Evolutionary conservation across 2,329 filamentous ascomycete genomes (phyloP).

Genomic region (Colletotrichum lindemuthianum): DNA sequence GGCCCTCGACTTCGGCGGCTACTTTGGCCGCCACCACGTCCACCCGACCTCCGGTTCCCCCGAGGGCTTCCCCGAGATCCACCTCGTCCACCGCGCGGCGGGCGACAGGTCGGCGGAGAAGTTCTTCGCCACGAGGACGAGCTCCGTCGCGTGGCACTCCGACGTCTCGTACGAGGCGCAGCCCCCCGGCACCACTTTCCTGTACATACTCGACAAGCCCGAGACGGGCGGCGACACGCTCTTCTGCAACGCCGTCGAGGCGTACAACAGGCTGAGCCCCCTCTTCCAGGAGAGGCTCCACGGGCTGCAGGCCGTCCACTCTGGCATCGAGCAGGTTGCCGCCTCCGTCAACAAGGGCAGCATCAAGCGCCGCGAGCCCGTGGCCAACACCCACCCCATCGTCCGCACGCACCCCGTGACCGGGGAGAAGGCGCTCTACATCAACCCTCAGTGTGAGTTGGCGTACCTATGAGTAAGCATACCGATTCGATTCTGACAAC

Average conservation of each 20-base stretch:
- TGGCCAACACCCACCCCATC: slow-evolving; percentile 32
- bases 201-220: slow-evolving; percentile 88
- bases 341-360: slow-evolving; percentile 33
- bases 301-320: slow-evolving; percentile 33
- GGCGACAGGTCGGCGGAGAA: slow-evolving; percentile 58
- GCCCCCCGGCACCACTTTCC: slow-evolving; percentile 88
- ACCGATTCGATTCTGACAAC: not conserved
- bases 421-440: slow-evolving; percentile 31
- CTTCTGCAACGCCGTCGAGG: slow-evolving; percentile 81
- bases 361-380: slow-evolving; percentile 35
- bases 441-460: slow-evolving; percentile 34
- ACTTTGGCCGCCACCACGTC: slow-evolving; percentile 77
- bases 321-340: slow-evolving; percentile 30
- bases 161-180: slow-evolving; percentile 90
- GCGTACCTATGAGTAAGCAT: too few relatives aligned
- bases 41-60: slow-evolving; percentile 78
- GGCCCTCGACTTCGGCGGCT: slow-evolving; percentile 70
- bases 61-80: slow-evolving; percentile 71
- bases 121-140: slow-evolving; percentile 76
- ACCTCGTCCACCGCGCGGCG: slow-evolving; percentile 74
- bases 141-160: slow-evolving; percentile 87
- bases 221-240: slow-evolving; percentile 85
- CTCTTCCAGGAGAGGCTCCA: slow-evolving; percentile 71
- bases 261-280: slow-evolving; percentile 83
- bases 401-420: slow-evolving; percentile 33